A percentile compares a stretch with the other conserved stretches of the same genome.
Evolutionary conservation across 176 grass and related monocot species (phyloP).

Genomic region (Leersia perrieri): DNA sequence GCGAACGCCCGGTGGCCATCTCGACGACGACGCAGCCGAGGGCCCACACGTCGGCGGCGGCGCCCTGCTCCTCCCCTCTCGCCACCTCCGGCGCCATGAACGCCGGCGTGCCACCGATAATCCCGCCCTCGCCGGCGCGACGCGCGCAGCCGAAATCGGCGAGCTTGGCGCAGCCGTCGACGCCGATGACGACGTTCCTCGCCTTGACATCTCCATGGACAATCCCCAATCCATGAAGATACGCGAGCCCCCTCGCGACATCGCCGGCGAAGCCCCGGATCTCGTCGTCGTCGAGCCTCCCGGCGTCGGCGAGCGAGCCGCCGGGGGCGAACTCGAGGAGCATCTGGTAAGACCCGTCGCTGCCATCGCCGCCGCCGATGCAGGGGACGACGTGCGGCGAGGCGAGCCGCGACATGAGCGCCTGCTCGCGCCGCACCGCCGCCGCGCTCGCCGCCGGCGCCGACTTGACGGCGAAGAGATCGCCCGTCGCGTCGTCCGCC

Average conservation of each 20-base stretch:
- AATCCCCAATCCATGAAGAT: conserved; percentile 46
- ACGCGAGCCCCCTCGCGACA: conserved; percentile 44
- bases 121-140: too few relatives aligned
- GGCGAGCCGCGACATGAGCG: conserved; percentile 22
- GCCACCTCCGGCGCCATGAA: conserved; percentile 96
- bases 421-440: conserved; percentile 41
- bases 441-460: not conserved
- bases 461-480: conserved; percentile 66
- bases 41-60: conserved; percentile 69
- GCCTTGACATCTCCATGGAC: conserved; percentile 84
- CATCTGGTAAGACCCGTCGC: not conserved
- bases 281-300: conserved; percentile 40
- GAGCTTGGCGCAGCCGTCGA: conserved; percentile 58
- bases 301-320: conserved; percentile 55
- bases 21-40: conserved; percentile 61
- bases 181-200: conserved; percentile 60
- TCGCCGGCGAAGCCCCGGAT: conserved; percentile 26
- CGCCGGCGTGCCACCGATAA: conserved; percentile 62
- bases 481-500: not conserved
- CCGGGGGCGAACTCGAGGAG: conserved; percentile 79
- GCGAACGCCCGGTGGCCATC: conserved; percentile 64
- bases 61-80: conserved; percentile 68
- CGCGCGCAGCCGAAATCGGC: conserved; percentile 74
- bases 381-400: conserved; percentile 64
- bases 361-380: conserved; percentile 27